Percentiles rank a stretch among this genome's conserved stretches.
These are phyloP conservation scores for Saccharomyces hybrid DNA, from an alignment of 1,139 yeast species.

Conservation along the genomic window DNA sequence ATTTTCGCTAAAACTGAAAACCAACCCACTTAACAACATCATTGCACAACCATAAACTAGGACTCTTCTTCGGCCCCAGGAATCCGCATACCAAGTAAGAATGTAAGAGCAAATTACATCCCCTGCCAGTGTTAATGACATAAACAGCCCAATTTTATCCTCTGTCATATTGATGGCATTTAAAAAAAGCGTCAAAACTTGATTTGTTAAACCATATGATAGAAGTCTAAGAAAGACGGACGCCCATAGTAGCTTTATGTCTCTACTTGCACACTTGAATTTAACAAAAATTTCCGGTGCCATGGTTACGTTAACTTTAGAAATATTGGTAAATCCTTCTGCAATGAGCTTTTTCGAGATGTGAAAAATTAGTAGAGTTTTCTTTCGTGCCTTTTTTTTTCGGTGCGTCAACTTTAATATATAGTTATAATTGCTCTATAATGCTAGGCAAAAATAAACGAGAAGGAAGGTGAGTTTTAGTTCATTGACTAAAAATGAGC, in stretches of 20 bases:
- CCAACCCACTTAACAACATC: conserved; percentile 64
- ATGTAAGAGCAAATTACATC: conserved; percentile 66
- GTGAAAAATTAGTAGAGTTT: background rate
- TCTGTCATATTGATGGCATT: conserved; percentile 50
- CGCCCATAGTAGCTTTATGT: conserved; percentile 58
- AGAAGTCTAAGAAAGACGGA: conserved; percentile 67
- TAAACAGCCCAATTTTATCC: conserved; percentile 61
- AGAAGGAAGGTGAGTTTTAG: background rate
- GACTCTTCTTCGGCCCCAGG: conserved; percentile 60
- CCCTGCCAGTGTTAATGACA: conserved; percentile 76
- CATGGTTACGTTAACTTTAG: background rate
- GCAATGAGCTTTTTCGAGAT: background rate
- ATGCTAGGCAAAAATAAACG: background rate
- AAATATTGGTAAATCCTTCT: background rate
- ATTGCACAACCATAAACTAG: conserved; percentile 57
- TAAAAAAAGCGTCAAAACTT: conserved; percentile 66
- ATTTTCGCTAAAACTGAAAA: conserved; percentile 48
- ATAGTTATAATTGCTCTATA: background rate
- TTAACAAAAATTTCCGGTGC: background rate
- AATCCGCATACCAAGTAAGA: conserved; percentile 73
- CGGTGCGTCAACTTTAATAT: background rate
- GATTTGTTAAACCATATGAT: conserved; percentile 77
- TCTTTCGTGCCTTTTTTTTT: background rate
- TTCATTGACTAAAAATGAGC: background rate
- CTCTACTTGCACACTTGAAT: conserved; percentile 32